Evolutionary conservation across 495 filamentous ascomycete genomes (phyloP).

Genomic region (Aspergillus carlsbadensis): DNA sequence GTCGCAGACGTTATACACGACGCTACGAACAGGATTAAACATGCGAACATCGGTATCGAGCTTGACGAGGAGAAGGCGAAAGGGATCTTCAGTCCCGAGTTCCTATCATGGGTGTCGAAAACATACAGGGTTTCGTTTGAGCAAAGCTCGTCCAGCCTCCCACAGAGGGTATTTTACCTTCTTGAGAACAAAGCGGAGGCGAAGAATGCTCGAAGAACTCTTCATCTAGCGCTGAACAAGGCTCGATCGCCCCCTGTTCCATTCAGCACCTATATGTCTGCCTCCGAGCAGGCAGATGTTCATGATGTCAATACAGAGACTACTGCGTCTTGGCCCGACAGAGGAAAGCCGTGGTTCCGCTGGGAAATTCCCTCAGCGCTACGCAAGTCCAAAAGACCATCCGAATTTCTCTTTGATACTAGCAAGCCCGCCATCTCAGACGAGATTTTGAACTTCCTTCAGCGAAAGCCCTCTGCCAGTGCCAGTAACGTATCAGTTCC

Average conservation of each 20-base stretch:
- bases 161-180: constrained; percentile 33
- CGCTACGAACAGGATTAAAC: constrained; percentile 32
- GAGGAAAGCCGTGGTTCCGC: constrained; percentile 39
- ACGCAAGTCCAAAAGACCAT: constrained; percentile 4
- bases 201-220: constrained; percentile 34
- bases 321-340: constrained; percentile 32
- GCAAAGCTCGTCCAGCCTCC: constrained; percentile 10
- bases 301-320: constrained; percentile 23
- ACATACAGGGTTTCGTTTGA: constrained; percentile 33
- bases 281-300: constrained; percentile 23
- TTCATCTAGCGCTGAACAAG: constrained; percentile 33
- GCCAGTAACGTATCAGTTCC: not conserved
- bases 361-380: constrained; percentile 36
- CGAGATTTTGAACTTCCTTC: constrained; percentile 38
- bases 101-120: constrained; percentile 36
- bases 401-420: constrained; percentile 30
- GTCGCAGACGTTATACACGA: constrained; percentile 43
- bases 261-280: constrained; percentile 40
- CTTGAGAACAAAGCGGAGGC: constrained; percentile 33
- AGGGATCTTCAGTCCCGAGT: constrained; percentile 20
- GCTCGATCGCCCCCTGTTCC: constrained; percentile 18
- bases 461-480: constrained; percentile 3
- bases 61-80: constrained; percentile 8
- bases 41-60: constrained; percentile 26
- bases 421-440: constrained; percentile 36